Conservation (phyloP, 306 rosid species). For the Castanospermum australe region DNA sequence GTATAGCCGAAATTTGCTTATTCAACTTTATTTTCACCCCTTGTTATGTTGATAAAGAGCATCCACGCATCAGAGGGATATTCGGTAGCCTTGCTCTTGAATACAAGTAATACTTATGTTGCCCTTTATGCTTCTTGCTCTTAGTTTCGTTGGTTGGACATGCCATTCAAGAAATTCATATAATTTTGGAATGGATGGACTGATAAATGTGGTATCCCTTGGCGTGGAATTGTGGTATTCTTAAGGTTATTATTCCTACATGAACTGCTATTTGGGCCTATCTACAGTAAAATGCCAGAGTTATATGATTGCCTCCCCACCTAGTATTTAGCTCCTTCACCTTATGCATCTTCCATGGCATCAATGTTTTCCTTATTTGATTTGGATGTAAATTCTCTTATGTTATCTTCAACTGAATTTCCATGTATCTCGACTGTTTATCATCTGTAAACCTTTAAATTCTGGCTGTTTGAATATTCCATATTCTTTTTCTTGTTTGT, state of each 20-base stretch:
- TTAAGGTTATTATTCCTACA: background rate
- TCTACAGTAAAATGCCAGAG: no score
- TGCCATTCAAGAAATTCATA: background rate
- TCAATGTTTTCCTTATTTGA: constrained; percentile 9
- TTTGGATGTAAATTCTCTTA: constrained; percentile 2
- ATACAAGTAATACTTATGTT: background rate
- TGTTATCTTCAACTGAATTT: background rate
- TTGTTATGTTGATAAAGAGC: background rate
- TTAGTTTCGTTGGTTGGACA: background rate
- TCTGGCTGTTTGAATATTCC: background rate
- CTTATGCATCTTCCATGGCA: background rate
- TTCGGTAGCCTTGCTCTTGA: background rate
- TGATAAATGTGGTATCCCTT: background rate
- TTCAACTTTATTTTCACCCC: background rate
- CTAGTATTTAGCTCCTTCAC: background rate
- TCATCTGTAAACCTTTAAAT: background rate
- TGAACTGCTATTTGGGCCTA: background rate
- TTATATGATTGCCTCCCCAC: no score
- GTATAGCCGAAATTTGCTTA: background rate
- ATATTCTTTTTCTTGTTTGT: background rate
- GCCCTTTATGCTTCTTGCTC: background rate
- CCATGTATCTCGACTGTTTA: background rate
- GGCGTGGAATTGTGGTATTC: background rate
- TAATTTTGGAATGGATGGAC: background rate
- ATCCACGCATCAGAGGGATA: background rate